These are phyloP conservation scores for Talaromyces sp. DNA, from an alignment of 2,329 filamentous ascomycete genomes.

Conservation along the genomic window DNA sequence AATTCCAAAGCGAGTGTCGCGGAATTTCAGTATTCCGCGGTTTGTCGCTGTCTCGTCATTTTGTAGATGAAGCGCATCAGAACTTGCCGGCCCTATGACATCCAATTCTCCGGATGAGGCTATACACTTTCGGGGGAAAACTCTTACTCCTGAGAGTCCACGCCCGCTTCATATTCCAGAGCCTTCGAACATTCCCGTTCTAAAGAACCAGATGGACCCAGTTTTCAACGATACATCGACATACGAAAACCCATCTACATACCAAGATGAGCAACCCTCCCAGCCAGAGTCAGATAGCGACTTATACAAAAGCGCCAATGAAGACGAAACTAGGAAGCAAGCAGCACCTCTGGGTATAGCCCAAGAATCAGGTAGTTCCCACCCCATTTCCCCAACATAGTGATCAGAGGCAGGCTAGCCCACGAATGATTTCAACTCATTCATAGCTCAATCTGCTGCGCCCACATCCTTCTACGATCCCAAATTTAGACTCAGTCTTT, in stretches of 20 bases:
- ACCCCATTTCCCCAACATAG: not conserved
- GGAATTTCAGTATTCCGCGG: slow-evolving; percentile 18
- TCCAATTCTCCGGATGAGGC: slow-evolving; percentile 49
- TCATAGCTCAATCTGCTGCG: not conserved
- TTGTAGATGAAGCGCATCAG: slow-evolving; percentile 42
- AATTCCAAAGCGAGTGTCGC: slow-evolving; percentile 15
- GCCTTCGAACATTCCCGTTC: slow-evolving; percentile 65
- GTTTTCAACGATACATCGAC: slow-evolving; percentile 65
- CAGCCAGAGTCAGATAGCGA: slow-evolving; percentile 20
- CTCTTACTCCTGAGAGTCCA: slow-evolving; percentile 67
- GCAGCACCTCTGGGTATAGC: not conserved
- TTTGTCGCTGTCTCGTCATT: slow-evolving; percentile 18
- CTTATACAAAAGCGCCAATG: slow-evolving; percentile 1
- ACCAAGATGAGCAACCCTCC: slow-evolving; percentile 22
- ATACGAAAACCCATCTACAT: slow-evolving; percentile 45
- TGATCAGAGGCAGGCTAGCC: not conserved
- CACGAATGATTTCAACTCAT: not conserved
- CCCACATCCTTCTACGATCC: not conserved
- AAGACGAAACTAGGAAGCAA: not conserved
- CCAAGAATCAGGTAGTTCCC: slow-evolving; percentile 14
- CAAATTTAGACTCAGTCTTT: not conserved
- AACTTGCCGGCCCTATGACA: slow-evolving; percentile 51
- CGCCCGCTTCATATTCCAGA: slow-evolving; percentile 66
- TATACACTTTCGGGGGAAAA: slow-evolving; percentile 61
- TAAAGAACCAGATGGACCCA: slow-evolving; percentile 70